Evolutionary conservation across 1,284 basidiomycete species (phyloP), one percentile per base, ranked within the genome.

Genomic region (Kwoniella shivajii): DNA sequence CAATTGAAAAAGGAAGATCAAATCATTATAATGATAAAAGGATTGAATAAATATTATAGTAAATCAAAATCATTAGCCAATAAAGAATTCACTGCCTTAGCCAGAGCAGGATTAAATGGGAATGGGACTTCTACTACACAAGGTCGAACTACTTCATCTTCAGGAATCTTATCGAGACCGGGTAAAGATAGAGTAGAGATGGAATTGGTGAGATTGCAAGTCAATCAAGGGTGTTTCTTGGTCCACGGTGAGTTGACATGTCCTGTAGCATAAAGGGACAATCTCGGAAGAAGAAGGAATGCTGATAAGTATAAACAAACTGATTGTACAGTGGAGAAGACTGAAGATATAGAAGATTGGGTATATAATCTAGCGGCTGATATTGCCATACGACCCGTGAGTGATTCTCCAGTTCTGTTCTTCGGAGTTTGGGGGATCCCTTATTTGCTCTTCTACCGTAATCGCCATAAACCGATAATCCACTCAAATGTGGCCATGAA

Each of bases 321-420:
- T 47, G 43, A 47, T 33, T 22, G 11, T 18, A 4, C 34, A 79
- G 78, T 77, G 6, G 77, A 78, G 27, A 72, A 67, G 43, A 74
- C 74, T 3, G 73, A 73, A 37, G 77, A 78, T 31, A 63, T 78
- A 22, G 72, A 75, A 50, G 74, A 74, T 53, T 77, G 74, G 75
- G 54, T 78, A 3, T 75, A 66, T 59, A 78, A 77, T 46, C 65
- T 78, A 13, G 65, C 74, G 1, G 75, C 68, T 1, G 78, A 78
- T 54, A 57, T 78, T 3, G 78, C 78, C 2, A 44, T 76, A 4
- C 67, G 76, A 30, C 78, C 77, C 0, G 76, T 78, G 54, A 50
- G 73, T 65, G 3, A n/a, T n/a, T n/a, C n/a, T n/a, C n/a, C n/a
- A n/a, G n/a, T n/a, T n/a, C n/a, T n/a, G n/a, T n/a, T n/a, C n/a